Conservation (phyloP, 2,329 filamentous ascomycete genomes). For the Calonectria ilicicola region DNA sequence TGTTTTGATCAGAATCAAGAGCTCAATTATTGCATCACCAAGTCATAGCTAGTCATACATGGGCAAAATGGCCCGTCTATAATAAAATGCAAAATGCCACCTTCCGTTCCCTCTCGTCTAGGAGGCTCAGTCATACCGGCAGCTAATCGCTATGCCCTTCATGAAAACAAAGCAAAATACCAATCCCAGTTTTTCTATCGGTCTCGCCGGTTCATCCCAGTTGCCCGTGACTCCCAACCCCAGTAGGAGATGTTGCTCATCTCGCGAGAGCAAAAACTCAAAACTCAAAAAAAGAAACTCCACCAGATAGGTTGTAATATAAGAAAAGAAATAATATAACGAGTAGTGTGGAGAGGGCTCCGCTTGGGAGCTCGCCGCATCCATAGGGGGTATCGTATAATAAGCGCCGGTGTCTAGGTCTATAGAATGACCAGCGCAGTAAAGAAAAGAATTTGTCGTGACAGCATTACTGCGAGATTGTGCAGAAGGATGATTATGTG, state of each 20-base stretch:
- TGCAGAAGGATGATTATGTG: slow-evolving; percentile 17
- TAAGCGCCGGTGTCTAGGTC: slow-evolving; percentile 15
- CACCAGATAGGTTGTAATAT: slow-evolving; percentile 1
- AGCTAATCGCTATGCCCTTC: background rate
- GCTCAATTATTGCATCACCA: slow-evolving; percentile 4
- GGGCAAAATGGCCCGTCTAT: background rate
- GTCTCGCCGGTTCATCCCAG: slow-evolving; percentile 6
- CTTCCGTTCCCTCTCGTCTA: background rate
- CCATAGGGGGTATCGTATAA: slow-evolving; percentile 43
- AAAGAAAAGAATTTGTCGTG: slow-evolving; percentile 34
- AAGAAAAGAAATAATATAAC: slow-evolving; percentile 28
- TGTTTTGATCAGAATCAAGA: background rate
- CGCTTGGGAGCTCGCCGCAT: slow-evolving; percentile 20
- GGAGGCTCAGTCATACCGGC: background rate
- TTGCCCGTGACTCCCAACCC: background rate
- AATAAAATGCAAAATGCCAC: slow-evolving; percentile 2
- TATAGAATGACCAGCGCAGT: slow-evolving; percentile 23
- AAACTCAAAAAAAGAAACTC: background rate
- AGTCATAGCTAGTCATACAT: slow-evolving; percentile 9
- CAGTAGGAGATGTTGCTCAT: background rate
- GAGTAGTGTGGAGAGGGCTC: slow-evolving; percentile 15
- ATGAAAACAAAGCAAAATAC: background rate
- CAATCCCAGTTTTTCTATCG: slow-evolving; percentile 1
- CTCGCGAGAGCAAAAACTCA: slow-evolving; percentile 6
- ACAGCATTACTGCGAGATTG: slow-evolving; percentile 40